Evolutionary conservation across 345 rosid genomes (phyloP), one percentile per base, ranked within the genome.

Genomic region (Aethionema arabicum): DNA sequence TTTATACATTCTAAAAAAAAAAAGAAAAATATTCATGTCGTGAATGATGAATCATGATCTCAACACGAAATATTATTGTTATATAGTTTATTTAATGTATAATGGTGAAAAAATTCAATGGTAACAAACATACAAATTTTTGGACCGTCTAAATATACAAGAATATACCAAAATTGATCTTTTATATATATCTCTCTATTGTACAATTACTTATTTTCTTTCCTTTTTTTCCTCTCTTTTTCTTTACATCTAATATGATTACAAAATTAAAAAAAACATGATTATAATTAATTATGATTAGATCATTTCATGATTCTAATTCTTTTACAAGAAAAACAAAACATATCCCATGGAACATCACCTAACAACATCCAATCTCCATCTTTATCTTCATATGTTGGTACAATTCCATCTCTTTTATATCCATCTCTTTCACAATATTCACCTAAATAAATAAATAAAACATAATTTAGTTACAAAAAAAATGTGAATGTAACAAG

Each of bases 271-370:
- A n/a, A 39, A 2, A 48, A 1, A 12, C 7, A 32, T 13, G 38
- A 66, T 66, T 50, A 66, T 14, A 52, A 60, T 7, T 59, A 7
- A 41, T 7, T 1, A 30, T 8, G 27, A 44, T 91, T 91, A 41
- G 93, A 77, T 65, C 81, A 75, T 82, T 83, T 92, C 91, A 89
- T 87, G 83, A 91, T 83, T 77, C 92, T 82, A 45, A 91, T 59
- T 63, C 81, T 91, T 72, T 86, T 84, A 62, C 97, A 92, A 54
- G 98, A 83, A 12, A 82, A 72, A 65, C 80, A 78, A 76, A 92
- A 92, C 98, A 87, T 89, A 11, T 79, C 78, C 96, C 93, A 88
- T 0, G 92, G 96, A 51, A 83, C 96, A 79, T 88, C 92, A 66
- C 96, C 92, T 6, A 85, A 86, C 7, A 88, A 80, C 96, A 88